phyloP scores from a whole-genome alignment of 305 asterid genomes.

The Coffea humblotiana region DNA sequence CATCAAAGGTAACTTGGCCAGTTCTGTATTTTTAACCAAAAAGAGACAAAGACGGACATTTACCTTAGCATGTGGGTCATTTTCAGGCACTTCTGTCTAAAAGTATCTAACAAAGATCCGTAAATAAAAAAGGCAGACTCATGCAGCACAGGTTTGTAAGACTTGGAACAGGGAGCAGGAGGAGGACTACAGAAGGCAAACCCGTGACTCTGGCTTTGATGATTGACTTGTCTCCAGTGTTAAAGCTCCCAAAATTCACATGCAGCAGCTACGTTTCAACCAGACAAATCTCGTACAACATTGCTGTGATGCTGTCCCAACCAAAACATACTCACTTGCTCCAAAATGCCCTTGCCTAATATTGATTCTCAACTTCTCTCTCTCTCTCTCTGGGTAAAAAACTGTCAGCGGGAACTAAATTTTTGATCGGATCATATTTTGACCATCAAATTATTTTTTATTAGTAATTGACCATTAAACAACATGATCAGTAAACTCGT shows the following conservation, averaged over 20 bases:
- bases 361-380: not conserved
- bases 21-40: not conserved
- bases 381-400: not conserved
- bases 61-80: not conserved
- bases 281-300: constrained; percentile 3
- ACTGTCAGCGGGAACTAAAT: too few relatives aligned
- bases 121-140: not conserved
- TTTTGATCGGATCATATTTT: too few relatives aligned
- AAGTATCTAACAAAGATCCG: not conserved
- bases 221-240: not conserved
- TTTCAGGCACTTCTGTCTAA: not conserved
- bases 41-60: not conserved
- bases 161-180: not conserved
- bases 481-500: too few relatives aligned
- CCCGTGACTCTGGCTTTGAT: constrained; percentile 31
- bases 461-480: too few relatives aligned
- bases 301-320: not conserved
- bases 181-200: not conserved
- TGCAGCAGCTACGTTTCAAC: constrained; percentile 18
- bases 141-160: not conserved
- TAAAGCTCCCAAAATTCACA: constrained; percentile 13
- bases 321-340: not conserved
- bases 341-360: not conserved
- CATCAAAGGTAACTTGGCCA: not conserved
- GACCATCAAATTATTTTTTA: too few relatives aligned